phyloP scores from a whole-genome alignment of 176 grass and related monocot genomes.

The Musa troglodytarum region DNA sequence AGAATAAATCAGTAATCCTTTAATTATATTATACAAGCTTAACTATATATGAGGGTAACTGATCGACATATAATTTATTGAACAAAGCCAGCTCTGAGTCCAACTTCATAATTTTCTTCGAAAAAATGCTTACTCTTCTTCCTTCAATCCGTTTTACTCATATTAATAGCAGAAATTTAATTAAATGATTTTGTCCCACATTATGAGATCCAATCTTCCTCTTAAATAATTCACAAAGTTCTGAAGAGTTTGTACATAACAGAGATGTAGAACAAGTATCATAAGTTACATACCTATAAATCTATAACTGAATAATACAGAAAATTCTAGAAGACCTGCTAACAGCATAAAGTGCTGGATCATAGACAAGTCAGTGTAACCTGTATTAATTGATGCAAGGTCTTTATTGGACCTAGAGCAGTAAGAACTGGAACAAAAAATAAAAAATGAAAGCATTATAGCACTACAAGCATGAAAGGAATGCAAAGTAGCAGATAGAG shows the following conservation, averaged over 20 bases:
- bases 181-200: background rate
- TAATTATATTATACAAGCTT: background rate
- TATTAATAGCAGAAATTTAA: background rate
- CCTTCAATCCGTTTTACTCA: background rate
- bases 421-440: no score
- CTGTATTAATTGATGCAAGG: no score
- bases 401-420: no score
- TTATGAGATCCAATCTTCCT: background rate
- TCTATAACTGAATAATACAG: no score
- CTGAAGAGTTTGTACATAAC: background rate
- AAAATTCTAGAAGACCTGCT: no score
- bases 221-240: background rate
- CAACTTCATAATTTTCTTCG: background rate
- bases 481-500: no score
- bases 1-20: background rate
- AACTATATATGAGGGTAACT: no score
- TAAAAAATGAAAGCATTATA: no score
- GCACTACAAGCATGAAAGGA: no score
- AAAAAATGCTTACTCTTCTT: background rate
- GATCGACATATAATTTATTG: no score
- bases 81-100: background rate
- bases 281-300: background rate
- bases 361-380: no score
- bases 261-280: background rate
- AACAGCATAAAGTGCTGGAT: no score